Percentiles rank a stretch among this genome's conserved stretches.
These are phyloP conservation scores for Hymenoscyphus occultus DNA, from an alignment of 2,329 filamentous ascomycete species.

Conservation along the genomic window DNA sequence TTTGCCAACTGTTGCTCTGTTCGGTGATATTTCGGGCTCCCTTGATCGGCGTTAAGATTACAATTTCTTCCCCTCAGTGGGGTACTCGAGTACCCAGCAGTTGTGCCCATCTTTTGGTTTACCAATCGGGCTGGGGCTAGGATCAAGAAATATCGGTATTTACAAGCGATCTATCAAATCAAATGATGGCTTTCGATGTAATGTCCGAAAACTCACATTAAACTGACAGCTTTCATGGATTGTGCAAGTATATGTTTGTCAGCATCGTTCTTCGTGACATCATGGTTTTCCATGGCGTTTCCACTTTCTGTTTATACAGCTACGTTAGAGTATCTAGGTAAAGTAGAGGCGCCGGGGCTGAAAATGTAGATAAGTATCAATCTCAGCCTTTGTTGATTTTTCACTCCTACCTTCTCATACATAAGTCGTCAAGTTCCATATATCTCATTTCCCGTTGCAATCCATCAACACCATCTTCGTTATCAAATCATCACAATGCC, in stretches of 20 bases:
- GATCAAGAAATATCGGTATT: not conserved
- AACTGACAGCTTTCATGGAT: not conserved
- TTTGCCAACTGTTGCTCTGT: not conserved
- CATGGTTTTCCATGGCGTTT: slow-evolving; percentile 1
- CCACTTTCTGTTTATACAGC: not conserved
- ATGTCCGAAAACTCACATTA: not conserved
- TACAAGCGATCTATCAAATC: not conserved
- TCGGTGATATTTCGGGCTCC: slow-evolving; percentile 4
- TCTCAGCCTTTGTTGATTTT: not conserved
- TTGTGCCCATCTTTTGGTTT: not conserved
- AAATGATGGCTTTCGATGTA: not conserved
- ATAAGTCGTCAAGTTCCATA: not conserved
- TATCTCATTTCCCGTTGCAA: not conserved
- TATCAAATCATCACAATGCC: slow-evolving; percentile 1
- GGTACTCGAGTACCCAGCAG: not conserved
- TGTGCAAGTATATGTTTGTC: not conserved
- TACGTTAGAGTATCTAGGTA: not conserved
- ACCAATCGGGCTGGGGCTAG: not conserved
- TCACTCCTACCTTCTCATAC: not conserved
- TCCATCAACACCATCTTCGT: not conserved
- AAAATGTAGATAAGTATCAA: not conserved
- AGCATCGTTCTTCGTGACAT: slow-evolving; percentile 4
- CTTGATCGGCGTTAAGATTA: slow-evolving; percentile 11
- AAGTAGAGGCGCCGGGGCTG: not conserved
- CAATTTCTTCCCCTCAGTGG: slow-evolving; percentile 5